Percentiles rank a stretch among this genome's conserved stretches.
These are phyloP conservation scores for Colletotrichum sp. DNA, from an alignment of 2,329 filamentous ascomycete genomes.

Conservation along the genomic window DNA sequence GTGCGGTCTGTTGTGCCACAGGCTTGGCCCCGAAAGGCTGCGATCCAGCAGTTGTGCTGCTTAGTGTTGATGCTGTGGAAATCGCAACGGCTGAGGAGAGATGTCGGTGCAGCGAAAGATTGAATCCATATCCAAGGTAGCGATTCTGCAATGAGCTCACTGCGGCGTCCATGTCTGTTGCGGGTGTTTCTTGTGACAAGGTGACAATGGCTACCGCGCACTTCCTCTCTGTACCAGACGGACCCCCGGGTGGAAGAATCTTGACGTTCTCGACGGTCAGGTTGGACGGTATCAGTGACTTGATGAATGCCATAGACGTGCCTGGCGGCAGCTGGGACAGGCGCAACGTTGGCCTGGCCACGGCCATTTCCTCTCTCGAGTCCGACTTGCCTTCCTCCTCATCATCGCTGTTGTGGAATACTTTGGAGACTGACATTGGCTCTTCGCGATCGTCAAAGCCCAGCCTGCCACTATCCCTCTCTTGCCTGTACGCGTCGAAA, in stretches of 20 bases:
- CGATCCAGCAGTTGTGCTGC: conserved; percentile 52
- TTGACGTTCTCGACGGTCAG: conserved; percentile 76
- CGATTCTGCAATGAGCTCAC: conserved; percentile 81
- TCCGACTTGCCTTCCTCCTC: conserved; percentile 52
- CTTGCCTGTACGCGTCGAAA: conserved; percentile 48
- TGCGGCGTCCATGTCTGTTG: conserved; percentile 80
- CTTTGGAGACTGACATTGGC: conserved; percentile 69
- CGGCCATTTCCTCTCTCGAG: conserved; percentile 60
- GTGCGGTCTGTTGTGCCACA: conserved; percentile 49
- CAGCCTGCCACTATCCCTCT: conserved; percentile 34
- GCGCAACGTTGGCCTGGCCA: conserved; percentile 67
- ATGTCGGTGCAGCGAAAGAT: conserved; percentile 80
- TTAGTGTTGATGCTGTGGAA: conserved; percentile 40
- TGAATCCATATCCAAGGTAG: conserved; percentile 85
- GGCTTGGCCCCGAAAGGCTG: conserved; percentile 82
- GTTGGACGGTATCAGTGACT: conserved; percentile 61
- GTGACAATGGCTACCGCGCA: conserved; percentile 81
- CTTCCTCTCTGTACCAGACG: conserved; percentile 67
- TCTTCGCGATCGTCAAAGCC: conserved; percentile 44
- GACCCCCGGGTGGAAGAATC: conserved; percentile 62
- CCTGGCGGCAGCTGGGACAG: conserved; percentile 66
- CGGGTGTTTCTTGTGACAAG: conserved; percentile 79
- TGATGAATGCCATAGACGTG: conserved; percentile 64
- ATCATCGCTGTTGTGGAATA: conserved; percentile 73
- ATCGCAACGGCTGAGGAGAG: conserved; percentile 75